Base-by-base conservation (phyloP, 106 monocot genomes). In the Cymbidium sinense region DNA sequence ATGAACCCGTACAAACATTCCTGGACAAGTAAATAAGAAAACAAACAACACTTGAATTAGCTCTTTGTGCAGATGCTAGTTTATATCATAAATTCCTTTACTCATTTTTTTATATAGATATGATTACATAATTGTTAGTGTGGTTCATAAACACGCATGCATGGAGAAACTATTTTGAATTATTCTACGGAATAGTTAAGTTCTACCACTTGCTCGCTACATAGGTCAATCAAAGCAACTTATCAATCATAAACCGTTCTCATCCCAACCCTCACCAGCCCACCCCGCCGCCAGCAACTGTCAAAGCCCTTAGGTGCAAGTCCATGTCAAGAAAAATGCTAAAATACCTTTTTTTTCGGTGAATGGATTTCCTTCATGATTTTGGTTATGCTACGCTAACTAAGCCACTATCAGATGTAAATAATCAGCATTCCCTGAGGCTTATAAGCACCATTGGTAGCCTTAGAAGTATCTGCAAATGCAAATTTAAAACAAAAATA, bases 1-100 rank as follows among this genome's bases (percentile, higher is more conserved):
- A n/a, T 58, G 58, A 21, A 58, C 23, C 58, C 58, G 58, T 58
- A 58, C 58, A 58, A 58, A 58, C 58, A 58, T 58, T 58, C 58
- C 58, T 58, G 58, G 23, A 6, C 23, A 58, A 65, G 30, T 11
- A 30, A 0, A 65, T 13, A 65, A 30, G 29, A 1, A 2, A 65
- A 65, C 31, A 65, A 65, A 30, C 12, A 30, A 13, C 65, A 58
- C 13, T 30, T 3, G 30, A 30, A 65, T 30, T 30, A 65, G 65
- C 65, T 58, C 23, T 65, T 19, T 0, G 12, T 12, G 23, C 65
- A 30, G 30, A 65, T 29, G 30, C 9, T 30, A 1, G 30, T 65
- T 30, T 30, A 30, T 20, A 3, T n/a, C 23, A n/a, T n/a, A 58
- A 13, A 47, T 17, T 23, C 58, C 23, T 58, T 58, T 58, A 23